These are phyloP conservation scores for Phialophora chinensis DNA, from an alignment of 2,329 filamentous ascomycete species.

Conservation along the genomic window DNA sequence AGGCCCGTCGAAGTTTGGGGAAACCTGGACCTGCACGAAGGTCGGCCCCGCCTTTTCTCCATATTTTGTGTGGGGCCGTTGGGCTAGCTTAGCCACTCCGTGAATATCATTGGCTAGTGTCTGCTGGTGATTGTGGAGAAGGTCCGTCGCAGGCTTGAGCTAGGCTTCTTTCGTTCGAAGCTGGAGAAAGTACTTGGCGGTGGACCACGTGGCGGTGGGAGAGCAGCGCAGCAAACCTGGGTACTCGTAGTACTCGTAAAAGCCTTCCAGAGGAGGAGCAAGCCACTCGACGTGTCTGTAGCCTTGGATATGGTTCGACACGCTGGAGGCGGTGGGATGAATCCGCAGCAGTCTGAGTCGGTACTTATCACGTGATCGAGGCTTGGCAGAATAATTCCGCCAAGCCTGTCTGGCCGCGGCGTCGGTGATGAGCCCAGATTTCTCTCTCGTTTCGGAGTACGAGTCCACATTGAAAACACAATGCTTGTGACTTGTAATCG, in stretches of 20 bases:
- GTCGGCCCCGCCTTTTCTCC: constrained; percentile 10
- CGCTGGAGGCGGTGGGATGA: too few relatives aligned
- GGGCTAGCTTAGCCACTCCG: neutral
- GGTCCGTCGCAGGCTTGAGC: neutral
- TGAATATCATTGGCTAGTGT: neutral
- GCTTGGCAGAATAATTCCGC: too few relatives aligned
- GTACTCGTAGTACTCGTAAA: neutral
- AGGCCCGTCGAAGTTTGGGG: neutral
- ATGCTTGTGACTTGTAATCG: too few relatives aligned
- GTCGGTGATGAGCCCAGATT: too few relatives aligned
- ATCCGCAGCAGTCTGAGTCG: too few relatives aligned
- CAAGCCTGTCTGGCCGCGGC: too few relatives aligned
- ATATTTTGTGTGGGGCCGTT: neutral
- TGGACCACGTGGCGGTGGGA: neutral
- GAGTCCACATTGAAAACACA: too few relatives aligned
- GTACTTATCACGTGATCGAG: neutral
- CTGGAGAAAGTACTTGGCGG: neutral
- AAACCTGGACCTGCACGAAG: neutral
- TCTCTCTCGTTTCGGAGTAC: too few relatives aligned
- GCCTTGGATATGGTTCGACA: neutral
- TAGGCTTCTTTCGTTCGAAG: neutral
- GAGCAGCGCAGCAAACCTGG: neutral
- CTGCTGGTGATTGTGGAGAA: neutral
- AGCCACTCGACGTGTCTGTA: neutral
- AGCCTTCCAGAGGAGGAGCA: neutral